phyloP scores from a whole-genome alignment of 2,329 filamentous ascomycete species.

The Apiospora pterosperma region DNA sequence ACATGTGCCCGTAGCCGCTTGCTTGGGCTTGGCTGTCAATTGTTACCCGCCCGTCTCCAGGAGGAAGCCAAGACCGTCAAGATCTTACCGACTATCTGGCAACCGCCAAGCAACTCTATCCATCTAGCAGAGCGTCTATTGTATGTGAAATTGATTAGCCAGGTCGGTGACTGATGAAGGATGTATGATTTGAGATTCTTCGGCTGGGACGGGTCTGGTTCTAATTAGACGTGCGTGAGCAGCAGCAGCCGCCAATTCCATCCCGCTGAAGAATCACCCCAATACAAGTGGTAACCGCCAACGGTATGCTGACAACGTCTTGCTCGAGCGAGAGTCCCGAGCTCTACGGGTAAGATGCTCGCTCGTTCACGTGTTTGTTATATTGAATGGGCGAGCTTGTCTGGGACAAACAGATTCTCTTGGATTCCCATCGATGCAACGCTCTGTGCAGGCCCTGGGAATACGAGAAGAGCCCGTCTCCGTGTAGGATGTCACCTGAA shows the following conservation, averaged over 20 bases:
- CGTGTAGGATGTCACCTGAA: neutral
- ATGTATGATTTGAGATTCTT: too few species aligned
- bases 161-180: neutral
- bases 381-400: neutral
- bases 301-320: neutral
- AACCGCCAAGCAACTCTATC: neutral
- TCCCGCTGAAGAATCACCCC: neutral
- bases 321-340: too few species aligned
- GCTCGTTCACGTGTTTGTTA: neutral
- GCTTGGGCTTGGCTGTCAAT: neutral
- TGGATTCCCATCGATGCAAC: neutral
- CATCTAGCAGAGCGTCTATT: neutral
- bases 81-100: neutral
- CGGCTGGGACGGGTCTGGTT: neutral
- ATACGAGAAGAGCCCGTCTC: neutral
- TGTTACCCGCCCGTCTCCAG: neutral
- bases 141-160: neutral
- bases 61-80: neutral
- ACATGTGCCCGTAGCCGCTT: neutral
- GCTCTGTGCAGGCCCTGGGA: neutral
- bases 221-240: too few species aligned
- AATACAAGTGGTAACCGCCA: neutral
- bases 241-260: neutral
- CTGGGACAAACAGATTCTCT: neutral
- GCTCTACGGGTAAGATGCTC: too few species aligned